Conservation (phyloP, 805 yeast species). For the Aciculoconidium aculeatum region DNA sequence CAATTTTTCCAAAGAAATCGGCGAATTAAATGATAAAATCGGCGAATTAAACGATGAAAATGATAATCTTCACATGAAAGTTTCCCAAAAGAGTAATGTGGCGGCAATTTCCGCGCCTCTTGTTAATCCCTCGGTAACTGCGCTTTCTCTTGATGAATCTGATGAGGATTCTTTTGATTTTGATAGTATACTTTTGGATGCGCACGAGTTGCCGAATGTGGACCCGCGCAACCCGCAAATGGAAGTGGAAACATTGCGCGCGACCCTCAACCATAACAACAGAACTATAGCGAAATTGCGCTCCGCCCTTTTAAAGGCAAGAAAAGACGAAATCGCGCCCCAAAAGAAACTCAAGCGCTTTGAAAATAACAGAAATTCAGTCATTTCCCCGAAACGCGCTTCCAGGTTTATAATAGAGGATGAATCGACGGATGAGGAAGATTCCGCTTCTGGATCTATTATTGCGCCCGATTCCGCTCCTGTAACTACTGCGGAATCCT, state of each 20-base stretch:
- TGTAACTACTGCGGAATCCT: too few species aligned
- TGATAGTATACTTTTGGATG: constrained; percentile 27
- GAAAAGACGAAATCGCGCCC: constrained; percentile 29
- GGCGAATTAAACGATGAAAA: constrained; percentile 65
- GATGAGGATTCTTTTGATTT: constrained; percentile 28
- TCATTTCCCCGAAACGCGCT: too few species aligned
- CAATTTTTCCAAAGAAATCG: constrained; percentile 36
- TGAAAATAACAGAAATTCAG: too few species aligned
- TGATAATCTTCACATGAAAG: constrained; percentile 45
- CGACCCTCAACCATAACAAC: constrained; percentile 61
- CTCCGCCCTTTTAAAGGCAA: constrained; percentile 40
- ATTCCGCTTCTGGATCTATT: too few species aligned
- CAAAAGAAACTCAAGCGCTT: too few species aligned
- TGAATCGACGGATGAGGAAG: too few species aligned
- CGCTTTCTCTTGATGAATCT: constrained; percentile 19
- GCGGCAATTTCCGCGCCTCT: constrained; percentile 6
- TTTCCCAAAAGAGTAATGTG: constrained; percentile 14
- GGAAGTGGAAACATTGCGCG: constrained; percentile 60
- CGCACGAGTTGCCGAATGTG: constrained; percentile 18
- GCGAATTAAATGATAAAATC: constrained; percentile 45
- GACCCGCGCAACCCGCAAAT: constrained; percentile 42
- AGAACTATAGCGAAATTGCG: constrained; percentile 57
- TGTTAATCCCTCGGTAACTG: constrained; percentile 5
- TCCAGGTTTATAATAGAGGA: too few species aligned
- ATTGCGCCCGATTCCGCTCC: too few species aligned